Evolutionary conservation across 805 yeast genomes (phyloP), one percentile per base, ranked within the genome.

Genomic region (Jamesozyma jinghongensis): DNA sequence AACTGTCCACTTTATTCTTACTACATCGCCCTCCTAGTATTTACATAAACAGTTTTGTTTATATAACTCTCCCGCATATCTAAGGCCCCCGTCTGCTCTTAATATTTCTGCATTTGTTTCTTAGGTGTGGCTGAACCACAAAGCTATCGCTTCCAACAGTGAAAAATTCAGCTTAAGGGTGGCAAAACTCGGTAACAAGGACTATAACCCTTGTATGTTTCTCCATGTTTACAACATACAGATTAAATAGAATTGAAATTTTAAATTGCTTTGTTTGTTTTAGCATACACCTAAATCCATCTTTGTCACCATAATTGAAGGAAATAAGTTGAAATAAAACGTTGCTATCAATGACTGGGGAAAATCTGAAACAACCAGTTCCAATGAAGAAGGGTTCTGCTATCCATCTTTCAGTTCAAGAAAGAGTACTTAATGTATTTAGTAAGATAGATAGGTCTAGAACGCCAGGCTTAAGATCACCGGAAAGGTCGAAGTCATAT

Each of bases 301-400:
- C n/a, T n/a, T n/a, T n/a, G n/a, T n/a, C n/a, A n/a, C n/a, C n/a
- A n/a, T n/a, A n/a, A n/a, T n/a, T n/a, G n/a, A n/a, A n/a, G n/a
- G n/a, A n/a, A n/a, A n/a, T n/a, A n/a, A n/a, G n/a, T n/a, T n/a
- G n/a, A n/a, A n/a, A n/a, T n/a, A n/a, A n/a, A n/a, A n/a, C n/a
- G n/a, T n/a, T 22, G 10, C 10, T 22, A 18, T 32, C 25, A 26
- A 49, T 49, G 52, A 22, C 34, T 31, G 40, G 37, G 10, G 41
- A 45, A 10, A 38, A 51, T 14, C 44, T 57, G 6, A 49, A 46
- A 36, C 52, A 57, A 7, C 63, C 63, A 29, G 45, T 52, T 29
- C 63, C 63, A 17, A 19, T 51, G 16, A 54, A 44, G 33, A 52
- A 50, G 20, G 52, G 45, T 33, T 34, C 46, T 6, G 14, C 48